Base-by-base conservation (phyloP, 2,329 filamentous ascomycete species). In the Claviceps pazoutovae region DNA sequence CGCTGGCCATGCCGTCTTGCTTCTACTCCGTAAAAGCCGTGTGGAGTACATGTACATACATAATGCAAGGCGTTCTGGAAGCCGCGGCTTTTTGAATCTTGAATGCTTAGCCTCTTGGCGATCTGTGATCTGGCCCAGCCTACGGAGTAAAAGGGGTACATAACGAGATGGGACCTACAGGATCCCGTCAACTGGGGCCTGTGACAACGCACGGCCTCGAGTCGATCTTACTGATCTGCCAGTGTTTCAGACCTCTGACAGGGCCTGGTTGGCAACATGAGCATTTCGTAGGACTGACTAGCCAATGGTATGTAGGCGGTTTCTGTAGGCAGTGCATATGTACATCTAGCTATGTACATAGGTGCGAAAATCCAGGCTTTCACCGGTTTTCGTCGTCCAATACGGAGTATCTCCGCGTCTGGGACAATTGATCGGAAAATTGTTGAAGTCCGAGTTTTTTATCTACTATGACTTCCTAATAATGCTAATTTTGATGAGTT, bases 141-240 rank as follows among this genome's bases (percentile, higher is more conserved):
- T 36, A 30, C 21, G 21, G 21, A 21, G 21, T 21, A 7, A 16
- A 14, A 26, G 26, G 44, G 30, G 30, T 34, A 34, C 30, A 26
- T 26, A 7, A 13, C 14, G 37, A 41, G 45, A 38, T 30, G 26
- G 13, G 23, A 23, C 23, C 8, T 17, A 6, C 8, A 46, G 44
- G 26, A 34, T 46, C n/a, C 44, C 14, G 26, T 34, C 30, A 36
- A 8, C 48, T 48, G 38, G 26, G 26, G 16, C 39, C n/a, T 34
- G 42, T 21, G 48, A 39, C 21, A 34, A 34, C 45, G 42, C 38
- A 39, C 36, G 30, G 46, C 34, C 41, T 37, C 14, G 47, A 50
- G 56, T 51, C 50, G 53, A 58, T 59, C 56, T 57, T 55, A 34
- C 55, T 34, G 56, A 59, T 59, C 55, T 60, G 52, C 56, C 48